These are phyloP conservation scores for Monilinia vaccinii-corymbosi DNA, from an alignment of 2,329 filamentous ascomycete genomes.

Conservation along the genomic window DNA sequence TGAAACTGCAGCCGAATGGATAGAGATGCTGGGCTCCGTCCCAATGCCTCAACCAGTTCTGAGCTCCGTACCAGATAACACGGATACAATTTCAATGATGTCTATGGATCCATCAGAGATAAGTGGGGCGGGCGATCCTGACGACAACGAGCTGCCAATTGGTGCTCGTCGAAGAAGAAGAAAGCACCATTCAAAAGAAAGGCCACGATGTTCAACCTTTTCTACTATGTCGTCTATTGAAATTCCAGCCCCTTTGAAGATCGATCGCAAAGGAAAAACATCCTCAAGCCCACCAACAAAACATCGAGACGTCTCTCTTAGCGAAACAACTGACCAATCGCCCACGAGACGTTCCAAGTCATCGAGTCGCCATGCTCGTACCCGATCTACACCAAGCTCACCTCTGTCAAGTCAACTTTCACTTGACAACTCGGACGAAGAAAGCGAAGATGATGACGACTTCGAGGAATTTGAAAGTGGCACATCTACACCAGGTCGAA, in stretches of 20 bases:
- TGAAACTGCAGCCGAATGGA: conserved; percentile 68
- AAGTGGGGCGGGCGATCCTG: conserved; percentile 8
- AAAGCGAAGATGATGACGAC: not conserved
- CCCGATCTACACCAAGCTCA: conserved; percentile 8
- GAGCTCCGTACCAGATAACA: conserved; percentile 5
- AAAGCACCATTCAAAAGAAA: conserved; percentile 10
- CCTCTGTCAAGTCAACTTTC: conserved; percentile 8
- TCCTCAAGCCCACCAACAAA: not conserved
- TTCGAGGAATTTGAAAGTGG: not conserved
- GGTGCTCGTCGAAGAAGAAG: conserved; percentile 23
- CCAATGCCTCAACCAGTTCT: conserved; percentile 45
- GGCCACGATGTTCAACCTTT: conserved; percentile 8
- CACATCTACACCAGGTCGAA: conserved; percentile 3
- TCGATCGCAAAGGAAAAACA: not conserved
- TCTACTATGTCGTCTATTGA: not conserved
- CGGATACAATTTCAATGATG: conserved; percentile 11
- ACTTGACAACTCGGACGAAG: conserved; percentile 6
- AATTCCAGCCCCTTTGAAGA: not conserved
- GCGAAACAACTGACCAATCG: not conserved
- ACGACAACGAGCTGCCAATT: conserved; percentile 25
- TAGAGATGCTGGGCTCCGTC: conserved; percentile 57
- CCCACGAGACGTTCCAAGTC: not conserved
- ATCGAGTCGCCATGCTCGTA: conserved; percentile 6
- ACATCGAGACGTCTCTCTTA: conserved; percentile 2
- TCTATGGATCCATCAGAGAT: conserved; percentile 5